phyloP scores from a whole-genome alignment of 208 protist genomes.

The Leishmania braziliensis region DNA sequence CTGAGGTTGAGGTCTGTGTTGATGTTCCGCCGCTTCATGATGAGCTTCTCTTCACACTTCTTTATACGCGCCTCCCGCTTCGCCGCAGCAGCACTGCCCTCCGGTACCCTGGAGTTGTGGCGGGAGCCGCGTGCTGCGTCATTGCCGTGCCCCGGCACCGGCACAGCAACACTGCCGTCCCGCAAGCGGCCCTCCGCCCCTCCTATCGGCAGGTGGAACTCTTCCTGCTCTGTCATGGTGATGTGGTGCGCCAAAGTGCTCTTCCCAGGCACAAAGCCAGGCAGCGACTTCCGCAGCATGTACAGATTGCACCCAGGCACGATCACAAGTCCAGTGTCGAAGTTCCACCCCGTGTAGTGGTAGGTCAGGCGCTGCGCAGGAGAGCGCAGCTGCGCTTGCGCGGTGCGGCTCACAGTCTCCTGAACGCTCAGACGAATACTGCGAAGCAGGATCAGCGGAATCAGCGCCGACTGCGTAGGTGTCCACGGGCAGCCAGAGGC shows the following conservation, averaged over 20 bases:
- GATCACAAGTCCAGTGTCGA: neutral
- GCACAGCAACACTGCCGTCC: neutral
- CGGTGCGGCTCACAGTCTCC: neutral
- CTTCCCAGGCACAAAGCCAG: slow-evolving; percentile 4
- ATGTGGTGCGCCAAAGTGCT: neutral
- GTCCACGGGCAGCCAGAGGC: neutral
- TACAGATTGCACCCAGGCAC: slow-evolving; percentile 3
- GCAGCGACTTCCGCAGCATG: slow-evolving; percentile 3
- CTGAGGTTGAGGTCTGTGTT: too few species aligned
- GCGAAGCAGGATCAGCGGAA: neutral
- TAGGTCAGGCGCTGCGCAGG: slow-evolving; percentile 5
- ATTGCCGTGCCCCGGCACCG: neutral
- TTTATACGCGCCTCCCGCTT: neutral
- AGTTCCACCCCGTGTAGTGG: neutral
- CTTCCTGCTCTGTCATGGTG: neutral
- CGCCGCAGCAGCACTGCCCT: neutral
- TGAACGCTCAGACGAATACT: slow-evolving; percentile 1
- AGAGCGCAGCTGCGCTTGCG: slow-evolving; percentile 1
- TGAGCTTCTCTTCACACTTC: slow-evolving; percentile 2
- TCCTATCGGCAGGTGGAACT: neutral
- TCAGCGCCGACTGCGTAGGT: slow-evolving; percentile 3
- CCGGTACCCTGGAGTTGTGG: neutral
- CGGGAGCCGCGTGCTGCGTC: neutral
- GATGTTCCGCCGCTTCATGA: neutral
- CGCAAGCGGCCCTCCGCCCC: neutral